A percentile compares a stretch with the other conserved stretches of the same genome.
These are phyloP conservation scores for Aspergillus avenaceus DNA, from an alignment of 495 filamentous ascomycete species.

Conservation along the genomic window DNA sequence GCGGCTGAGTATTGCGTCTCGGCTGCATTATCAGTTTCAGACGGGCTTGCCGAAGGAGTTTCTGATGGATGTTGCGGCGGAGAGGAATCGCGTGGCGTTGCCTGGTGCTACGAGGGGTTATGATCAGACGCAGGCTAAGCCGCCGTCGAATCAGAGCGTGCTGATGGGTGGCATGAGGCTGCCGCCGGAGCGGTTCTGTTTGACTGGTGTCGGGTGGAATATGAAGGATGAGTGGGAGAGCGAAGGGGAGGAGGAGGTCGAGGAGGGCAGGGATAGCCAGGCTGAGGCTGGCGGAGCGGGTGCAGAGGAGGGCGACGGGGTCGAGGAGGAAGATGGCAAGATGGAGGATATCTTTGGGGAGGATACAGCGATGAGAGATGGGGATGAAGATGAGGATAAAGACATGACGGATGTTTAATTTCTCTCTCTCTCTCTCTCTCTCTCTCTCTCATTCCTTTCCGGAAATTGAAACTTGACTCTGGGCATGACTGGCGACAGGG, in stretches of 20 bases:
- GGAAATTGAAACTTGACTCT: neutral
- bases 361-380: conserved; percentile 44
- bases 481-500: neutral
- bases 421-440: neutral
- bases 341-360: conserved; percentile 60
- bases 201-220: conserved; percentile 81
- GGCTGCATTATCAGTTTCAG: conserved; percentile 63
- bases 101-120: conserved; percentile 72
- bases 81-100: conserved; percentile 75
- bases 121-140: conserved; percentile 23
- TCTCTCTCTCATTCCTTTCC: neutral
- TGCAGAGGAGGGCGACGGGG: conserved; percentile 35
- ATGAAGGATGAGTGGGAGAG: conserved; percentile 75
- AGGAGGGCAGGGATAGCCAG: conserved; percentile 19
- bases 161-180: conserved; percentile 68
- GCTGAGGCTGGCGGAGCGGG: conserved; percentile 18
- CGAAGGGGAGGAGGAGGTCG: conserved; percentile 53
- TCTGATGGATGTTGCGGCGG: conserved; percentile 73
- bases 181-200: conserved; percentile 86
- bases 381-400: conserved; percentile 34
- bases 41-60: conserved; percentile 76
- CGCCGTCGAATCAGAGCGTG: conserved; percentile 30
- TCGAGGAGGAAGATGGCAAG: conserved; percentile 50
- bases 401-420: conserved; percentile 47
- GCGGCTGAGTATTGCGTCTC: conserved; percentile 59